phyloP scores from a whole-genome alignment of 1,139 yeast genomes.

The Lizanozyma gosingica region DNA sequence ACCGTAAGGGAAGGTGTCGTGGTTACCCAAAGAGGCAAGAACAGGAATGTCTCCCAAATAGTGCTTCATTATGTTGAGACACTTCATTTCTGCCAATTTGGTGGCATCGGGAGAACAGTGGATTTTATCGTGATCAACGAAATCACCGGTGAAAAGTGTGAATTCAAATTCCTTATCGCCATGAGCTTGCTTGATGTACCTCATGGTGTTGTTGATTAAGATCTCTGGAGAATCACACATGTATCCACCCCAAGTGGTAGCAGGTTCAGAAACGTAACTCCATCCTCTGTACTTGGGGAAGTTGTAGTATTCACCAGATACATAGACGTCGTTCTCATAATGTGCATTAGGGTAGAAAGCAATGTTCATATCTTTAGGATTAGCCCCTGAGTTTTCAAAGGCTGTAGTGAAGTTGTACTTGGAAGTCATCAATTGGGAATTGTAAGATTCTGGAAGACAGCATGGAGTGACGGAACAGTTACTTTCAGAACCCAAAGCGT shows the following conservation, averaged over 20 bases:
- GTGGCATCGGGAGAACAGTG: conserved; percentile 41
- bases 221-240: conserved; percentile 58
- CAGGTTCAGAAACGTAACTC: conserved; percentile 38
- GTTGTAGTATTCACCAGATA: conserved; percentile 33
- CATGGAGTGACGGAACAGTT: conserved; percentile 48
- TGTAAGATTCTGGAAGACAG: conserved; percentile 35
- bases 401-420: conserved; percentile 26
- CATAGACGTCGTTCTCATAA: conserved; percentile 28
- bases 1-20: conserved; percentile 66
- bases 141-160: conserved; percentile 61
- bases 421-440: conserved; percentile 18
- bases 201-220: conserved; percentile 46
- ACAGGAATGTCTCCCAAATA: conserved; percentile 48
- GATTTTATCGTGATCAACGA: conserved; percentile 51
- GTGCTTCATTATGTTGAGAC: conserved; percentile 46
- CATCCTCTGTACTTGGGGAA: conserved; percentile 29
- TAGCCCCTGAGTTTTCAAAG: conserved; percentile 10
- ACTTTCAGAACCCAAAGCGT: conserved; percentile 49
- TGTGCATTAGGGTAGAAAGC: conserved; percentile 29
- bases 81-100: conserved; percentile 41
- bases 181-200: conserved; percentile 22
- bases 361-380: conserved; percentile 13
- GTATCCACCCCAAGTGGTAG: conserved; percentile 54
- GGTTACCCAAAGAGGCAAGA: conserved; percentile 62
- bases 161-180: conserved; percentile 39